Base-by-base conservation (phyloP, 2,329 filamentous ascomycete species). In the Aplosporella prunicola region DNA sequence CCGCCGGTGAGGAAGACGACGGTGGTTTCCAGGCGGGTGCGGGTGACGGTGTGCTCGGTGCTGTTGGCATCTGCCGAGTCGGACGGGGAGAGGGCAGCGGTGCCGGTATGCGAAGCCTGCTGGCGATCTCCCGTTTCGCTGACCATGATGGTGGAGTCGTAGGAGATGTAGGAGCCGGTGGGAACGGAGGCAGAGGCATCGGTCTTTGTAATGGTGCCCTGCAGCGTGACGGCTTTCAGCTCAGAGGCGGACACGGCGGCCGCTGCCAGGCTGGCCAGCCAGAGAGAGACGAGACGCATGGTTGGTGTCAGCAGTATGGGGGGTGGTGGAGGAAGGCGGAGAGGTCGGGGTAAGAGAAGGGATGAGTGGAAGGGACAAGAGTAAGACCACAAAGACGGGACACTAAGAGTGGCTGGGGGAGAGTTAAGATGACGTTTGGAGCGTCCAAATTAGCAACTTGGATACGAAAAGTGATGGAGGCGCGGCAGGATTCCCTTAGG, bases 161-260 rank as follows among this genome's bases (percentile, higher is more conserved):
- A 40, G 10, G 38, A 35, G 13, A 40, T 40, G 38, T 40, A 40
- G 27, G 14, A 26, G 26, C 38, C 38, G 11, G 38, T 40, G 20
- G 38, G 38, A 15, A 35, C 32, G 11, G 13, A 35, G 9, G 27
- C 32, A 22, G 20, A 15, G 20, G 27, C 26, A 13, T 7, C 31
- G 10, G 32, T 18, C 26, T 40, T 35, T 8, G 38, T 40, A 20
- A 27, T 29, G 27, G 38, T 35, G 22, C 31, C 16, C 11, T 31
- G 20, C 9, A 40, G 16, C 5, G 29, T 26, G 20, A 11, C 33
- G 27, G 30, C 30, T 5, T 23, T 20, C 15, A 27, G 26, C 2
- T 23, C 18, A 23, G 38, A 36, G 32, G 38, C 38, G 27, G 31
- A 14, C 13, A 32, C 32, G 32, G 15, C 17, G 20, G 30, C 17